Base-by-base conservation (phyloP, 1,284 basidiomycete species). In the Inonotus obliquus region DNA sequence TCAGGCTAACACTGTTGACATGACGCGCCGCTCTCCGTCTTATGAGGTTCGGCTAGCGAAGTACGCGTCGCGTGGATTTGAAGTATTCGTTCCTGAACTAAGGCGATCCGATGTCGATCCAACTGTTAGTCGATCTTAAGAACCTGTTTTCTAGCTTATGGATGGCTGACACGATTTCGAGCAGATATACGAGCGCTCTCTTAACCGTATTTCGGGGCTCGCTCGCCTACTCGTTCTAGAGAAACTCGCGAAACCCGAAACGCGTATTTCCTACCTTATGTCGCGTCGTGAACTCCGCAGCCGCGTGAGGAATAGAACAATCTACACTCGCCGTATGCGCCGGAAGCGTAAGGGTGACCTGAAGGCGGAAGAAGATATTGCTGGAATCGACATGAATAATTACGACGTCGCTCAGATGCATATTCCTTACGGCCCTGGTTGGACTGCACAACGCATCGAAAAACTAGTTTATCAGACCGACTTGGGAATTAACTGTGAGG, bases 351-450 rank as follows among this genome's bases (percentile, higher is more conserved):
- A 74, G 67, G 80, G 81, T 10, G 83, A 85, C 67, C 67, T 85
- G 61, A 85, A 85, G 68, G 72, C 71, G 2, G 75, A 79, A 25
- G 69, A 64, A 0, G 71, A 72, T 10, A 70, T 78, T 11, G 72
- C 72, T 17, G 79, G 77, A 1, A 67, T 85, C 10, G 80, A 83
- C 68, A 80, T 81, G 78, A 84, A 81, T 62, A 79, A 83, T 64
- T 85, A 86, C 63, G 82, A 85, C 65, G 79, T 83, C 11, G 74
- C 75, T 0, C 77, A 77, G 6, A 72, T 85, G 45, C 83, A 85
- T 67, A 81, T 86, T 58, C 84, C 83, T 0, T 86, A 86, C 69
- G 83, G 84, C 3, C 82, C 82, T 39, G 80, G 81, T 1, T 85
- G 83, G 82, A 77, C 82, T 67, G 80, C 83, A 1, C 73, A 76